Percentiles rank a stretch among this genome's conserved stretches.
phyloP scores from a whole-genome alignment of 2,329 filamentous ascomycete genomes.

The Penicillium oxalicum region DNA sequence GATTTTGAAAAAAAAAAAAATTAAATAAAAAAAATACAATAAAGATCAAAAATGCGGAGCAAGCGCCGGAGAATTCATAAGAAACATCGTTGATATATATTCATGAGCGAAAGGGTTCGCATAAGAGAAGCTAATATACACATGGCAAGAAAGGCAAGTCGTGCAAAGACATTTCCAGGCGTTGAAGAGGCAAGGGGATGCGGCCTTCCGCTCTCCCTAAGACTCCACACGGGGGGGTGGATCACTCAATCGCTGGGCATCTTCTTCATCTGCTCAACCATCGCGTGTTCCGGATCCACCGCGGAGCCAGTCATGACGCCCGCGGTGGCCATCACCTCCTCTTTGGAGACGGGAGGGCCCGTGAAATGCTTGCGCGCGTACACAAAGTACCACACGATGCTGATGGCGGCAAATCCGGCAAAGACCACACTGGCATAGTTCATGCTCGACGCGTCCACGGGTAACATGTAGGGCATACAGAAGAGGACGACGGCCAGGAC shows the following conservation, averaged over 20 bases:
- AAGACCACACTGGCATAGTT: constrained; percentile 65
- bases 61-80: no score
- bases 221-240: neutral
- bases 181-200: no score
- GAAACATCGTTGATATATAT: neutral
- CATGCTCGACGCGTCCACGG: constrained; percentile 53
- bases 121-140: constrained; percentile 7
- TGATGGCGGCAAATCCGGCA: constrained; percentile 56
- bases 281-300: constrained; percentile 31
- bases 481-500: constrained; percentile 64
- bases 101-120: neutral
- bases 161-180: neutral
- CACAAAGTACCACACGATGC: constrained; percentile 57
- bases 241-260: constrained; percentile 5
- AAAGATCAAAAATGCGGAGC: neutral
- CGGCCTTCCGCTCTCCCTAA: neutral
- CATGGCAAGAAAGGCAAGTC: neutral
- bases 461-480: constrained; percentile 64
- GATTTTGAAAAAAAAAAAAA: neutral
- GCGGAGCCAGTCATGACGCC: constrained; percentile 30
- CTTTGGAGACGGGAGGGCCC: constrained; percentile 45
- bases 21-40: neutral
- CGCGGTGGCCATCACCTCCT: constrained; percentile 23
- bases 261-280: constrained; percentile 17
- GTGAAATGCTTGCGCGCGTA: constrained; percentile 60